Conservation (phyloP, 2,329 filamentous ascomycete species). For the Fusarium multiceps region DNA sequence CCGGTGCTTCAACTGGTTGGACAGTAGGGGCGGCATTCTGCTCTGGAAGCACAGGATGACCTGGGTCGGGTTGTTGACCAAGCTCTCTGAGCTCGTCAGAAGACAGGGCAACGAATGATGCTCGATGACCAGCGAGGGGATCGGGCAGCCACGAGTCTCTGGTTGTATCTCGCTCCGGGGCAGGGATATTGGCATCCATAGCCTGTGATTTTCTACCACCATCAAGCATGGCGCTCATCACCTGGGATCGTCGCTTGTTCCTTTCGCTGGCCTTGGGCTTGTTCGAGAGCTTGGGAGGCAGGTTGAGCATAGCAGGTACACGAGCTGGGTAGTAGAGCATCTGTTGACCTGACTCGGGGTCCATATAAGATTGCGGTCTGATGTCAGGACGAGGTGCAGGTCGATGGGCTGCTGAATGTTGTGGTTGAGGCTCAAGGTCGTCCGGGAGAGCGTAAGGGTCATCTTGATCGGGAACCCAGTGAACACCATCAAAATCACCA, state of each 20-base stretch:
- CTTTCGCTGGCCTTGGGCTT: constrained; percentile 71
- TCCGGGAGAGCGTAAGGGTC: constrained; percentile 37
- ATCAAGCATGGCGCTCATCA: constrained; percentile 70
- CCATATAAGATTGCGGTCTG: constrained; percentile 68
- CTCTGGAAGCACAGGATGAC: constrained; percentile 35
- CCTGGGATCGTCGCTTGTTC: constrained; percentile 78
- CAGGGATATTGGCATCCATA: constrained; percentile 18
- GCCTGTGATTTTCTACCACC: constrained; percentile 42
- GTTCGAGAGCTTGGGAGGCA: constrained; percentile 88
- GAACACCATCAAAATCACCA: constrained; percentile 84
- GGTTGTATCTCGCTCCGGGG: constrained; percentile 30
- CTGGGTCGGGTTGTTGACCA: constrained; percentile 31
- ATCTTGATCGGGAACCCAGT: constrained; percentile 70
- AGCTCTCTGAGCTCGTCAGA: constrained; percentile 41
- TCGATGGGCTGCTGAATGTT: constrained; percentile 39
- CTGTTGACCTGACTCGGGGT: constrained; percentile 74
- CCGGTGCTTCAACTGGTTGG: constrained; percentile 34
- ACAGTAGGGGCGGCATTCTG: constrained; percentile 13
- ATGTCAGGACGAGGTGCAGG: constrained; percentile 43
- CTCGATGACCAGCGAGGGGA: constrained; percentile 54
- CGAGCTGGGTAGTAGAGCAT: constrained; percentile 98
- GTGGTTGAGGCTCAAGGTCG: constrained; percentile 31
- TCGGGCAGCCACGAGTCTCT: constrained; percentile 60
- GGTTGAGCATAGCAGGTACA: constrained; percentile 91
- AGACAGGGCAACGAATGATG: constrained; percentile 51